These are phyloP conservation scores for Yamadazyma sp. DNA, from an alignment of 1,139 yeast species.

Conservation along the genomic window DNA sequence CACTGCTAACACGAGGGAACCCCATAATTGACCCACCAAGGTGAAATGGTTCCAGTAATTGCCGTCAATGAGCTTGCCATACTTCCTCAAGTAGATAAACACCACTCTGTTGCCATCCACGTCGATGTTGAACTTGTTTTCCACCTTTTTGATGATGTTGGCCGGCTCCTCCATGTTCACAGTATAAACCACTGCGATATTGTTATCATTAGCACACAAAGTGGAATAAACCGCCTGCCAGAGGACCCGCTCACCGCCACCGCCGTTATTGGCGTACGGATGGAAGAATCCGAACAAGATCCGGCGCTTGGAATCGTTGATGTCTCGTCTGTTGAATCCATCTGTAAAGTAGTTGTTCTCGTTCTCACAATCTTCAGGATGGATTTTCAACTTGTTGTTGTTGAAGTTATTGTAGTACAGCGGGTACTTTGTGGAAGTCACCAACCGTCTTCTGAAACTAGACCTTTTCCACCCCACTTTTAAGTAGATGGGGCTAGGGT, in stretches of 20 bases:
- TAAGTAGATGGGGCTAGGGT: conserved; percentile 37
- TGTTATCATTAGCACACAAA: conserved; percentile 45
- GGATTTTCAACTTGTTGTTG: conserved; percentile 39
- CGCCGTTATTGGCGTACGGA: conserved; percentile 94
- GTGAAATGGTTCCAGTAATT: conserved; percentile 78
- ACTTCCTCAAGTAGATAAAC: conserved; percentile 65
- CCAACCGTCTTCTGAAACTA: conserved; percentile 52
- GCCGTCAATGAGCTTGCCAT: conserved; percentile 63
- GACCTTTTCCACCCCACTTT: conserved; percentile 41
- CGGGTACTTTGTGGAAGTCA: conserved; percentile 51
- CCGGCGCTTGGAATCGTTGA: conserved; percentile 39
- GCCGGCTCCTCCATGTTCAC: conserved; percentile 59
- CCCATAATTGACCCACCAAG: conserved; percentile 82
- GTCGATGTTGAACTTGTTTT: conserved; percentile 62
- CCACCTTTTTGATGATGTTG: conserved; percentile 58
- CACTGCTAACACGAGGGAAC: conserved; percentile 64
- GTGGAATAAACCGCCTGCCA: conserved; percentile 92
- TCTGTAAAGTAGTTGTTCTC: conserved; percentile 24
- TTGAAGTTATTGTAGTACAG: conserved; percentile 46
- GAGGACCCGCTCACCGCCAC: conserved; percentile 96
- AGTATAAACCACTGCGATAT: conserved; percentile 76
- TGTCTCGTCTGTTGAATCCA: conserved; percentile 34
- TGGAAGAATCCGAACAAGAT: conserved; percentile 83
- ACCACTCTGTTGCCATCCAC: conserved; percentile 59
- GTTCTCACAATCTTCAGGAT: conserved; percentile 30